Conservation (phyloP, 1,284 basidiomycete genomes). For the Austropuccinia psidii region DNA sequence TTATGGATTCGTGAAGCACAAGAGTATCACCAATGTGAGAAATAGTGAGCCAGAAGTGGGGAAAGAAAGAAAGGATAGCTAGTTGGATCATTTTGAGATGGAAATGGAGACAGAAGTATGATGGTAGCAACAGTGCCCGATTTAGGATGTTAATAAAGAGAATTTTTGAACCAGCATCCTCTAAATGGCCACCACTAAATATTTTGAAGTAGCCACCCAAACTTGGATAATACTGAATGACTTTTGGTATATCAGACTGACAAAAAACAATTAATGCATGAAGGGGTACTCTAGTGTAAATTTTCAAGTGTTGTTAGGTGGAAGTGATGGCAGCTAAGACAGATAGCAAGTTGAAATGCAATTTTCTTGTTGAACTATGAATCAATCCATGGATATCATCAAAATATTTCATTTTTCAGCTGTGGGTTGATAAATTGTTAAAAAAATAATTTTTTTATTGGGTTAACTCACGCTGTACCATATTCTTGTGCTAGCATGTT, state of each 20-base stretch:
- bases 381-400: too few species aligned
- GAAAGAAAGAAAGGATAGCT: too few species aligned
- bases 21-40: too few species aligned
- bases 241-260: conserved; percentile 91
- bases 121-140: too few species aligned
- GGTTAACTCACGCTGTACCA: conserved; percentile 49
- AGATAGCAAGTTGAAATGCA: conserved; percentile 93
- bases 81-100: too few species aligned
- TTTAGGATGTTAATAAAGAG: conserved; percentile 89
- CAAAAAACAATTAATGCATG: conserved; percentile 87
- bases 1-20: too few species aligned
- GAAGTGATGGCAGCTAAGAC: conserved; percentile 96
- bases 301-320: conserved; percentile 92
- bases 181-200: conserved; percentile 86
- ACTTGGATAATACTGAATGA: conserved; percentile 94
- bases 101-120: too few species aligned
- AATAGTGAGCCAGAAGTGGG: too few species aligned
- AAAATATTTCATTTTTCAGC: too few species aligned
- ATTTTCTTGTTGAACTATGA: conserved; percentile 83
- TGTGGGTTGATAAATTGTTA: too few species aligned
- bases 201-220: conserved; percentile 97
- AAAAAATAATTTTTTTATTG: background rate
- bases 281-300: conserved; percentile 89
- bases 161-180: conserved; percentile 97
- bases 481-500: conserved; percentile 98